phyloP scores from a whole-genome alignment of 306 rosid species.

The Glycine latifolia region DNA sequence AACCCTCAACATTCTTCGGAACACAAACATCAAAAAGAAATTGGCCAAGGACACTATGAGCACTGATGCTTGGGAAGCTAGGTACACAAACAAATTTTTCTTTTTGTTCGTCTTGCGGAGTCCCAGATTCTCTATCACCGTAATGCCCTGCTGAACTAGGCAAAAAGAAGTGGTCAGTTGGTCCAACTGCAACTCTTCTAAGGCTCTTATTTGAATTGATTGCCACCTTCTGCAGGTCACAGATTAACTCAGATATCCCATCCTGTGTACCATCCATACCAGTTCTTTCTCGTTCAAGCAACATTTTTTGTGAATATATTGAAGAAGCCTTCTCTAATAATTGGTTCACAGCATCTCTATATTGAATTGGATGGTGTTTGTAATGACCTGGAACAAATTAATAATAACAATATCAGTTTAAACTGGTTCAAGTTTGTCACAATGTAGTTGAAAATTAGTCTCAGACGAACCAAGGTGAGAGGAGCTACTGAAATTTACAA shows the following conservation, averaged over 20 bases:
- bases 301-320: slow-evolving; percentile 56
- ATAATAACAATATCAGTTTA: slow-evolving; percentile 21
- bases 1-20: slow-evolving; percentile 80
- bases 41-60: slow-evolving; percentile 87
- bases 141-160: slow-evolving; percentile 61
- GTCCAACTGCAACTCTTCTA: slow-evolving; percentile 67
- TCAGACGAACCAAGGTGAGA: slow-evolving; percentile 81
- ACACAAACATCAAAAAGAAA: slow-evolving; percentile 83
- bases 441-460: slow-evolving; percentile 23
- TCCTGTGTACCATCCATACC: slow-evolving; percentile 55
- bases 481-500: slow-evolving; percentile 78
- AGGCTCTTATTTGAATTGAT: slow-evolving; percentile 64
- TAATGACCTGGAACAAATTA: slow-evolving; percentile 74
- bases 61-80: slow-evolving; percentile 60
- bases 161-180: slow-evolving; percentile 60
- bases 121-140: slow-evolving; percentile 58
- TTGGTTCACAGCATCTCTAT: slow-evolving; percentile 77
- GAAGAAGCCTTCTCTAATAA: slow-evolving; percentile 76
- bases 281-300: slow-evolving; percentile 60
- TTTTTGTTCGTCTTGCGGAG: slow-evolving; percentile 57
- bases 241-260: slow-evolving; percentile 60
- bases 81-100: slow-evolving; percentile 61
- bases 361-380: slow-evolving; percentile 69
- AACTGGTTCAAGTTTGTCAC: slow-evolving; percentile 24
- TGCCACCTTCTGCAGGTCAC: slow-evolving; percentile 67